Base-by-base conservation (phyloP, 2,329 filamentous ascomycete species). In the Talaromyces amestolkiae region DNA sequence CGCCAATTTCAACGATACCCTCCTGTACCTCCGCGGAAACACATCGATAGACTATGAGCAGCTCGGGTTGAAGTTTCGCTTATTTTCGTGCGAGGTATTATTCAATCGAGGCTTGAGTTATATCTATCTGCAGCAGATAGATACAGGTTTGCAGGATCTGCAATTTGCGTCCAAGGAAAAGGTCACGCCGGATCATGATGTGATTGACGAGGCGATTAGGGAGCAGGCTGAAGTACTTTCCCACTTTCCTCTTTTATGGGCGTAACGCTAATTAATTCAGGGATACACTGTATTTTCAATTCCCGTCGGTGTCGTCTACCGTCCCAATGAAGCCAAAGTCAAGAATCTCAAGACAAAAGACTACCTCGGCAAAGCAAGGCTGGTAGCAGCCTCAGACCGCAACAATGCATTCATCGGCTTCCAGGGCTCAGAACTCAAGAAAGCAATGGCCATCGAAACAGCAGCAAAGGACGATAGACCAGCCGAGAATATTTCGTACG, bases 271-370 rank as follows among this genome's bases (percentile, higher is more conserved):
- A 45, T 61, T 45, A 49, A 24, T 3, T 11, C 24, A 96, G 91
- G 95, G 94, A 56, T 99, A 99, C 75, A 98, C 95, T 0, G 95
- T 99, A 49, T 99, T 99, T 80, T 98, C 93, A 0, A 98, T 98
- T 62, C 95, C 95, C 0, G 93, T 98, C 13, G 95, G 95, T 27
- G 91, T 97, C 37, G 87, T 99, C 17, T 99, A 98, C 79, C 86
- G 95, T 66, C 95, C 95, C 24, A 98, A 97, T 75, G 93, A 96
- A 73, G 93, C 95, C 69, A 99, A 99, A 79, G 95, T 99, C 70
- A 96, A 96, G 80, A 99, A 99, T 74, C 83, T 99, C 73, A 97
- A 97, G 83, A 92, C 93, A 24, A 98, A 98, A 77, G 93, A 99
- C 75, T 99, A 99, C 73, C 87, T 99, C 3, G 95, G 95, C 67